A percentile compares a stretch with the other conserved stretches of the same genome.
Conservation (phyloP, 495 filamentous ascomycete genomes). For the Aspergillus sclerotiicarbonarius region DNA sequence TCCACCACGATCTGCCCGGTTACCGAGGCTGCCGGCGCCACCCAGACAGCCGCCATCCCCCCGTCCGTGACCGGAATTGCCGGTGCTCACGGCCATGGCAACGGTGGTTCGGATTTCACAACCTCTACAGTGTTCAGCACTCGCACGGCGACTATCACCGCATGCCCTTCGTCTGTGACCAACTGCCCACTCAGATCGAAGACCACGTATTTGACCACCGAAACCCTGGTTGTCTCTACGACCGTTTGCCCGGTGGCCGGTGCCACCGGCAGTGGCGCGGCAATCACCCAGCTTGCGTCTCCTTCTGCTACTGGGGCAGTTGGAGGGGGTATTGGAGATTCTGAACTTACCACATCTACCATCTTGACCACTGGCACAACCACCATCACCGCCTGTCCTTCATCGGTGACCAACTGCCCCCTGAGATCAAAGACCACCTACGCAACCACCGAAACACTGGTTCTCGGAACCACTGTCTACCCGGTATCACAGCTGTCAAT, state of each 20-base stretch:
- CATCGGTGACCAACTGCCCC: background rate
- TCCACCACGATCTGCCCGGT: slow-evolving; percentile 4
- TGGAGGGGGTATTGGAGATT: background rate
- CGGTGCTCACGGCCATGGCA: background rate
- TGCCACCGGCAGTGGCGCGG: background rate
- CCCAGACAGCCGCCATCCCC: background rate
- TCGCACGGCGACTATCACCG: background rate
- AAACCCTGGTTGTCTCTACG: background rate
- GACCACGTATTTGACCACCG: slow-evolving; percentile 1
- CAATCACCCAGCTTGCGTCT: background rate
- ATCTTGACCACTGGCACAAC: background rate
- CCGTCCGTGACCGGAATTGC: background rate
- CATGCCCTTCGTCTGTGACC: slow-evolving; percentile 1
- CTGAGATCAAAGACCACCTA: background rate
- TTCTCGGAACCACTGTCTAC: background rate
- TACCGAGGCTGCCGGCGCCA: background rate
- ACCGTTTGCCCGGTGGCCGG: background rate
- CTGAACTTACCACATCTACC: background rate
- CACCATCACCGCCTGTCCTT: slow-evolving; percentile 2
- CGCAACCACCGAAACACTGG: background rate
- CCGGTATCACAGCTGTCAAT: background rate
- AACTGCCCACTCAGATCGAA: background rate
- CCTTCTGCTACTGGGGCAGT: background rate
- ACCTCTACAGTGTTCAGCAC: background rate
- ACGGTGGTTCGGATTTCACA: background rate